phyloP scores from a whole-genome alignment of 2,329 filamentous ascomycete genomes.

The Fusarium sp. region DNA sequence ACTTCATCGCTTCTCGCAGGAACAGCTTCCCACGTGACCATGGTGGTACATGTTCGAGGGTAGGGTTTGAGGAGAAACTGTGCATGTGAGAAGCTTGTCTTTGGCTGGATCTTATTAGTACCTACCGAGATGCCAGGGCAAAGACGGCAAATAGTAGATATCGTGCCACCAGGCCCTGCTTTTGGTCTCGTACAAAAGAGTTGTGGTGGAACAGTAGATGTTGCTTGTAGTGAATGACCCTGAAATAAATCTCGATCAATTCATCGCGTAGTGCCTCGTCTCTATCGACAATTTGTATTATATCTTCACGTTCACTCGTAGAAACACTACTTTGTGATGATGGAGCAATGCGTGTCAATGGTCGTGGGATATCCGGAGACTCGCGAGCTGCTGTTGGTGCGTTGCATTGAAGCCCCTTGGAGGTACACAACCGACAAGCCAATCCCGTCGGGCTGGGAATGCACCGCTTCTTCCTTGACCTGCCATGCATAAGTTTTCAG shows the following conservation, averaged over 20 bases:
- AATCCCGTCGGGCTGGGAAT: neutral
- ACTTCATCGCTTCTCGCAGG: neutral
- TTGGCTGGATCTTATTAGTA: too few relatives aligned
- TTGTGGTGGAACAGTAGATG: neutral
- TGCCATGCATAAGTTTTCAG: neutral
- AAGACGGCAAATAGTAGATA: neutral
- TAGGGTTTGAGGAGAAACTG: neutral
- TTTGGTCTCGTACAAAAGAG: neutral
- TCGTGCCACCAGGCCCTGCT: neutral
- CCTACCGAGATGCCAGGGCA: neutral
- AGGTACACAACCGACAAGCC: neutral
- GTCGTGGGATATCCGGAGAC: neutral
- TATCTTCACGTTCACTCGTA: neutral
- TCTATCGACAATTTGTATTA: neutral
- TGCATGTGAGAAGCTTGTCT: neutral
- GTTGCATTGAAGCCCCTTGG: neutral
- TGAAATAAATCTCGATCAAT: neutral
- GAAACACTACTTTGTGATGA: neutral
- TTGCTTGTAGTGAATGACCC: neutral
- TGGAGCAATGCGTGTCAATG: neutral
- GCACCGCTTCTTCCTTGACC: constrained; percentile 2
- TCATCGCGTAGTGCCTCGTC: neutral
- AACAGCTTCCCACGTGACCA: neutral
- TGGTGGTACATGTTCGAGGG: neutral
- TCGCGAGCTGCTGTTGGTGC: neutral